These are phyloP conservation scores for Apium graveolens DNA, from an alignment of 129 eudicot species.

Conservation along the genomic window DNA sequence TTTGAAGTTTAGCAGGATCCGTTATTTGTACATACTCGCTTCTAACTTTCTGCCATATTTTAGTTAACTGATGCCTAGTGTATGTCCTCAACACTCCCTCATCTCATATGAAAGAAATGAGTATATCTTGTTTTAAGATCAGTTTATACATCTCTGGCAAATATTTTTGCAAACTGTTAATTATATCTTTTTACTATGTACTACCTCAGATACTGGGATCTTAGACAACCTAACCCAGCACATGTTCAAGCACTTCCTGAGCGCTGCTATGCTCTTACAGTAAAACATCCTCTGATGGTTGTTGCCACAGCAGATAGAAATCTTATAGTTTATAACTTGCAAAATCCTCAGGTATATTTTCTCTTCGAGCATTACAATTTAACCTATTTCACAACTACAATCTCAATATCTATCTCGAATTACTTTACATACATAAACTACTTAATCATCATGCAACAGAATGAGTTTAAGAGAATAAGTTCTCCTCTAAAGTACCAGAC, in stretches of 20 bases:
- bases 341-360: constrained; percentile 76
- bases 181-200: not conserved
- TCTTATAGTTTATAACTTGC: constrained; percentile 63
- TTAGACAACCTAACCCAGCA: constrained; percentile 74
- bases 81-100: not conserved
- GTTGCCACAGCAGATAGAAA: constrained; percentile 94
- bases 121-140: not conserved
- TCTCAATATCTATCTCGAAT: not conserved
- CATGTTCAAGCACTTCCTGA: constrained; percentile 83
- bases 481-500: constrained; percentile 95
- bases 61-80: not conserved
- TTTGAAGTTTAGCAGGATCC: not conserved
- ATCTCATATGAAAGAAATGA: not conserved
- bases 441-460: constrained; percentile 29
- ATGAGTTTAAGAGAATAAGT: constrained; percentile 68
- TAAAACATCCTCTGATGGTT: constrained; percentile 80
- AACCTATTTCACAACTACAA: not conserved
- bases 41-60: not conserved
- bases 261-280: constrained; percentile 82
- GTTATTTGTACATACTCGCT: not conserved
- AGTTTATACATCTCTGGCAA: not conserved
- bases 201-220: constrained; percentile 75
- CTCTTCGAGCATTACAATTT: not conserved
- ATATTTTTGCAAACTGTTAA: not conserved
- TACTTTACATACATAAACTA: not conserved